Evolutionary conservation across 1,284 basidiomycete genomes (phyloP).

Genomic region (Grifola frondosa): DNA sequence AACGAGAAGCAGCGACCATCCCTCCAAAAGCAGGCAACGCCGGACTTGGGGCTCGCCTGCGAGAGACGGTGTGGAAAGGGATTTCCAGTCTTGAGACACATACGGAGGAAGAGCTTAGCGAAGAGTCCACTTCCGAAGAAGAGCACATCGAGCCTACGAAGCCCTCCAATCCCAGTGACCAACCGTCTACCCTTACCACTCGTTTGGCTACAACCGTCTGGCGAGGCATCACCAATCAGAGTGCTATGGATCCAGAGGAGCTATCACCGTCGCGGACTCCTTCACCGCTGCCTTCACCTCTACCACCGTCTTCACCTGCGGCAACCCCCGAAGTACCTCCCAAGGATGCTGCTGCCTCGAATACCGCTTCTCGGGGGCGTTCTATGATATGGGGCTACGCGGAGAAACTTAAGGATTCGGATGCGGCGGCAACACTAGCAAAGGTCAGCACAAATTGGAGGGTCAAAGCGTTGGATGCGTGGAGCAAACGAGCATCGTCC

Average conservation of each 20-base stretch:
- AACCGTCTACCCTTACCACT: conserved; percentile 45
- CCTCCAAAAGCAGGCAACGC: conserved; percentile 32
- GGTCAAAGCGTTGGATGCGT: conserved; percentile 50
- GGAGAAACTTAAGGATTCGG: conserved; percentile 69
- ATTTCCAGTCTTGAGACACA: conserved; percentile 33
- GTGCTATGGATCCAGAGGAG: conserved; percentile 63
- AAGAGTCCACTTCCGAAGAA: conserved; percentile 32
- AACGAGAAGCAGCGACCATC: conserved; percentile 42
- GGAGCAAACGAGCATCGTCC: conserved; percentile 26
- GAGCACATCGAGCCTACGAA: conserved; percentile 44
- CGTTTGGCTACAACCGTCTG: conserved; percentile 62
- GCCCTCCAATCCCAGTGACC: conserved; percentile 27
- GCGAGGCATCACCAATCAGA: conserved; percentile 74
- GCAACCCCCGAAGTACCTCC: conserved; percentile 25
- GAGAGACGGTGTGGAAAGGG: conserved; percentile 66
- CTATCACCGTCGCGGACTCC: conserved; percentile 39
- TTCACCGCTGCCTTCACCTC: conserved; percentile 30
- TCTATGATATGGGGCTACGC: conserved; percentile 65
- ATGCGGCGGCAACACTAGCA: conserved; percentile 63
- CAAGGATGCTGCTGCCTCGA: conserved; percentile 7
- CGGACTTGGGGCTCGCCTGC: conserved; percentile 55
- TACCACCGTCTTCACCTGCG: conserved; percentile 31
- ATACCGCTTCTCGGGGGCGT: conserved; percentile 15
- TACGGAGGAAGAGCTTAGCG: conserved; percentile 34
- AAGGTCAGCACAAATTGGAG: conserved; percentile 75